Percentiles rank a stretch among this genome's conserved stretches.
Conservation (phyloP, 2,329 filamentous ascomycete genomes). For the Cladosporium sp. region DNA sequence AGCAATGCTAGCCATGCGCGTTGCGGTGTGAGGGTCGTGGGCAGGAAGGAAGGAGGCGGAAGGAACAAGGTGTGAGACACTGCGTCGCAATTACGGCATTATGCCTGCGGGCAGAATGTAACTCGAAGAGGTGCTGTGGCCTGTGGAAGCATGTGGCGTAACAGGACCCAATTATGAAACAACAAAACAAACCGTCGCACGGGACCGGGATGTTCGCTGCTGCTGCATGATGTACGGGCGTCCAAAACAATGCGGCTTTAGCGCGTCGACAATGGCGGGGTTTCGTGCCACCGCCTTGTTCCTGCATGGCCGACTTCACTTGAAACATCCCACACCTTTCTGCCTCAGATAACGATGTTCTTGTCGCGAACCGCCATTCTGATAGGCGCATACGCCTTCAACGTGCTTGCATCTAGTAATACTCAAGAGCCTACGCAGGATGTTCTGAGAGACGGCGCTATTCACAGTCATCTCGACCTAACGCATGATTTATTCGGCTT, state of each 20-base stretch:
- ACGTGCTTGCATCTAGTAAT: neutral
- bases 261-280: neutral
- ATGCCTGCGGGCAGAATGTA: neutral
- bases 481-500: slow-evolving; percentile 56
- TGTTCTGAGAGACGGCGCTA: neutral
- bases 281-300: neutral
- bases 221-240: neutral
- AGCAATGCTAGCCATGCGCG: neutral
- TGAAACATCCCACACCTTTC: slow-evolving; percentile 2
- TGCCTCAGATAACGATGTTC: neutral
- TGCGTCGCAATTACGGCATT: slow-evolving; percentile 1
- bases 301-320: slow-evolving; percentile 9
- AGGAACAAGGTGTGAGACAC: neutral
- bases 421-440: neutral
- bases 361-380: neutral
- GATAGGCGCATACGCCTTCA: slow-evolving; percentile 1
- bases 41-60: neutral
- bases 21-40: neutral
- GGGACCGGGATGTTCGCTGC: neutral
- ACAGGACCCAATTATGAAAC: slow-evolving; percentile 1
- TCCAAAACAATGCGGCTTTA: neutral
- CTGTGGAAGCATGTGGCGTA: slow-evolving; percentile 1
- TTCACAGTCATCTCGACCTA: slow-evolving; percentile 17
- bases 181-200: slow-evolving; percentile 10
- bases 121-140: slow-evolving; percentile 1